A percentile compares a stretch with the other conserved stretches of the same genome.
phyloP scores from a whole-genome alignment of 768 basidiomycete species.

The Termitomyces sp. region DNA sequence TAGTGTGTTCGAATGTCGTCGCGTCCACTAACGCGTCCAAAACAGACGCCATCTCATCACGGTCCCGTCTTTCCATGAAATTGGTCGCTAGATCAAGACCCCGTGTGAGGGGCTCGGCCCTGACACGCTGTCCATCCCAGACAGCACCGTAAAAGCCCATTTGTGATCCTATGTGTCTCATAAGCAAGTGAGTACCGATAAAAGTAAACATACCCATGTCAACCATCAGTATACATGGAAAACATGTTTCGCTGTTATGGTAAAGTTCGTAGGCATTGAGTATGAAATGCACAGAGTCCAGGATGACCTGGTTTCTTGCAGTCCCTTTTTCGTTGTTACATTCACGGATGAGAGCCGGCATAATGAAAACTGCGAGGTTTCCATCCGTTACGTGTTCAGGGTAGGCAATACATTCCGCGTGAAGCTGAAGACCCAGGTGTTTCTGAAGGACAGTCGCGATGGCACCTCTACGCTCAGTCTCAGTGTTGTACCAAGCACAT shows the following conservation, averaged over 20 bases:
- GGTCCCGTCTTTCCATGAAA: background rate
- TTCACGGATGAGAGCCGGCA: background rate
- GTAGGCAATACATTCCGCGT: background rate
- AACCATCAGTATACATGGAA: background rate
- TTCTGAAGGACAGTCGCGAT: background rate
- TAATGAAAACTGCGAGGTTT: background rate
- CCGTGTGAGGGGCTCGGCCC: too few relatives aligned
- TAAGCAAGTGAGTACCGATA: background rate
- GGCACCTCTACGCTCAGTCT: background rate
- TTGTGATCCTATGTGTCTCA: background rate
- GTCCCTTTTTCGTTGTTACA: background rate
- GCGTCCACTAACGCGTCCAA: too few relatives aligned
- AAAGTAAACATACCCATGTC: background rate
- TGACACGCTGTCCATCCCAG: background rate
- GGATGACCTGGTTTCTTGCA: background rate
- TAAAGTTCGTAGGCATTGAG: too few relatives aligned
- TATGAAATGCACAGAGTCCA: background rate
- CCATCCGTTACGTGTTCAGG: background rate
- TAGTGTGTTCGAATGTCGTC: too few relatives aligned
- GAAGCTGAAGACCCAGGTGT: background rate
- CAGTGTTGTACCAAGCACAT: background rate
- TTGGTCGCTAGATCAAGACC: background rate
- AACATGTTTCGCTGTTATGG: background rate
- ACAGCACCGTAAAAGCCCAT: background rate
- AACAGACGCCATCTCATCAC: background rate